These are phyloP conservation scores for Scheffersomyces lignicola DNA, from an alignment of 1,139 yeast genomes.

Conservation along the genomic window DNA sequence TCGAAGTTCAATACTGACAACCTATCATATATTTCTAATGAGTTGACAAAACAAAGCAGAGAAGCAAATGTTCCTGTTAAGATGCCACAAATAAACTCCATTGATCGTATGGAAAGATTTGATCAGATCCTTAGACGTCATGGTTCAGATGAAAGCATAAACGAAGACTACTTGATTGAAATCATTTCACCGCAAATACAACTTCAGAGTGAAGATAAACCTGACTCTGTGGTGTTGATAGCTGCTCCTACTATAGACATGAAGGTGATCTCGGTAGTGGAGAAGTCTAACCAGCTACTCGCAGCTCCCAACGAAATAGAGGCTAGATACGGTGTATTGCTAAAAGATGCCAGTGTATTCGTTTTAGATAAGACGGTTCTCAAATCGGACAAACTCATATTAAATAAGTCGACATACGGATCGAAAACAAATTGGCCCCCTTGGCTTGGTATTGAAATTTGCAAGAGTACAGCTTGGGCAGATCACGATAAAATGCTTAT, in stretches of 20 bases:
- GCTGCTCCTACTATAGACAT: slow-evolving; percentile 43
- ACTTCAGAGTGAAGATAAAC: slow-evolving; percentile 63
- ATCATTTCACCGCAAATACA: slow-evolving; percentile 87
- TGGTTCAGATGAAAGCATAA: slow-evolving; percentile 42
- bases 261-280: slow-evolving; percentile 38
- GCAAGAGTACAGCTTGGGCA: slow-evolving; percentile 38
- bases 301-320: slow-evolving; percentile 31
- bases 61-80: slow-evolving; percentile 2
- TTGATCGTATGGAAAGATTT: slow-evolving; percentile 39
- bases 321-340: slow-evolving; percentile 36
- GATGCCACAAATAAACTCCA: slow-evolving; percentile 15
- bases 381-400: slow-evolving; percentile 15
- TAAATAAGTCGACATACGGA: slow-evolving; percentile 36
- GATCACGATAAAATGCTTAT: slow-evolving; percentile 38
- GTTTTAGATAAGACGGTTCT: slow-evolving; percentile 32
- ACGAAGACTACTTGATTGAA: slow-evolving; percentile 67
- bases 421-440: slow-evolving; percentile 46
- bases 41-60: slow-evolving; percentile 5
- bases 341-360: slow-evolving; percentile 42
- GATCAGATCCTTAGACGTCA: slow-evolving; percentile 52
- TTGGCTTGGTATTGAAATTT: slow-evolving; percentile 47
- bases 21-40: slow-evolving; percentile 7
- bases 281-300: slow-evolving; percentile 21
- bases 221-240: slow-evolving; percentile 56
- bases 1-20: slow-evolving; percentile 10